Base-by-base conservation (phyloP, 2,329 filamentous ascomycete species). In the Penicillium sp. region DNA sequence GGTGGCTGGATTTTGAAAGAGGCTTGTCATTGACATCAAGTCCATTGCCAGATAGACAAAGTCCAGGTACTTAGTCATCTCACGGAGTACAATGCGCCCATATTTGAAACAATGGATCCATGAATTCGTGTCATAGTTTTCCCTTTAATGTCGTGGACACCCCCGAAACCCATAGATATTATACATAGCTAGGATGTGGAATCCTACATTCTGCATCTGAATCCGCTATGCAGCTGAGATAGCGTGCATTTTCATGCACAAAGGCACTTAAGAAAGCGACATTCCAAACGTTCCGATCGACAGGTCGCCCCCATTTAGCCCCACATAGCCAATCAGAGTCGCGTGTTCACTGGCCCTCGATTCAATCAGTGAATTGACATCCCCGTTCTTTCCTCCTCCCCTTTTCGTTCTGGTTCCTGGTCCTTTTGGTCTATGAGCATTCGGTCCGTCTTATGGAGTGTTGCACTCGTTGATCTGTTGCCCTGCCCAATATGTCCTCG, bases 1-100 rank as follows among this genome's bases (percentile, higher is more conserved):
- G 90, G 60, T 95, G 91, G 90, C 68, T 79, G 16, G 89, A 95
- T 67, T 67, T 91, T 54, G 82, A 85, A 67, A 75, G 52, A 49
- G 70, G 54, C 72, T 65, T 59, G 21, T 42, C 16, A 4, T 26
- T n/a, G 28, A 29, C 28, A 29, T 3, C 7, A 12, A 9, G 28
- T 9, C 8, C 8, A 10, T 29, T 3, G 3, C 28, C 28, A 29
- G 28, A 8, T 29, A 29, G 28, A 9, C 34, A 21, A 8, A 38
- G 18, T 21, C 18, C 18, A 21, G n/a, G 16, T 15, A 36, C 13
- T 16, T 16, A 18, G 34, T 36, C 5, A 36, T 36, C 6, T 16
- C 15, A 16, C 33, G 15, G 15, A 36, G 34, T 18, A 38, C 34
- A 38, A 38, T 21, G n/a, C 34, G n/a, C 34, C 34, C 16, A 38